Base-by-base conservation (phyloP, 495 filamentous ascomycete genomes). In the Penicillium subrubescens region DNA sequence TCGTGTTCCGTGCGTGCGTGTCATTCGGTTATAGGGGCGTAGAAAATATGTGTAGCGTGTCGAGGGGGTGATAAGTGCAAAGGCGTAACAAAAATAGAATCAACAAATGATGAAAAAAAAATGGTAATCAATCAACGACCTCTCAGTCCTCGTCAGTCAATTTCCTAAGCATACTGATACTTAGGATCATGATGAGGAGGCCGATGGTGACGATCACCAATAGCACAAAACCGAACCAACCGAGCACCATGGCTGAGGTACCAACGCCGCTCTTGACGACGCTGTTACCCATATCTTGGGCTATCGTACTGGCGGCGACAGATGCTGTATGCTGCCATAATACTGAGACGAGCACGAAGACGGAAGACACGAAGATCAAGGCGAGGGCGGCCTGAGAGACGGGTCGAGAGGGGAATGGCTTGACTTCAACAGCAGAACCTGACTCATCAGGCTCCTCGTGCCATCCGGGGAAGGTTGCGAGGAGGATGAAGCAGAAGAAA, bases 131-230 rank as follows among this genome's bases (percentile, higher is more conserved):
- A 39, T 44, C 60, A 55, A 34, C 59, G 12, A n/a, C 14, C 23
- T 41, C 51, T 69, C 62, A 75, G 3, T 84, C 77, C 0, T 84
- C 82, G 62, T 86, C 83, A 12, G 83, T 84, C 74, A 86, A 72
- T 59, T 81, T 72, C 31, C 84, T 75, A 70, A 95, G 76, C 33
- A 96, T 80, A 35, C 86, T 83, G 67, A 97, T 92, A 78, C 92
- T 96, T 73, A 97, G 79, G 64, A 96, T 96, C 94, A 98, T 98
- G 66, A 97, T 90, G 41, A 98, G 81, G 75, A 98, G 75, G 27
- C 94, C 94, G 72, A 97, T 96, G 19, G 94, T 97, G 33, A 97
- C 93, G 37, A 97, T 88, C 59, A 97, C 94, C 65, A 98, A 82
- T 62, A 97, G 71, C 35, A 90, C 91, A 71, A 98, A 98, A 15